Evolutionary conservation across 257 asterid genomes (phyloP).

Genomic region (Perilla frutescens): DNA sequence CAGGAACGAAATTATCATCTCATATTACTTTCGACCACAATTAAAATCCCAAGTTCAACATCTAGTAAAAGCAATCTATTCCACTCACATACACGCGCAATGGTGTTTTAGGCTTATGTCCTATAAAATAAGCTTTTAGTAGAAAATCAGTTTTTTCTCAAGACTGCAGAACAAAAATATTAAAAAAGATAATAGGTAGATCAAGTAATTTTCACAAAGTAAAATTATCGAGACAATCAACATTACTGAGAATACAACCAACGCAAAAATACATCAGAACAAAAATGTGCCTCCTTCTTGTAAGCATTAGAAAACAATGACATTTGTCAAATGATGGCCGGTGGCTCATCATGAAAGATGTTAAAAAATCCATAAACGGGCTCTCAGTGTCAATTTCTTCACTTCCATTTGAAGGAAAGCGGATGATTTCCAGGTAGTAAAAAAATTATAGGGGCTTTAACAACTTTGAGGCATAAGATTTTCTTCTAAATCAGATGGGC

Average conservation of each 20-base stretch:
- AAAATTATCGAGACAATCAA: neutral
- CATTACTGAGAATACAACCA: neutral
- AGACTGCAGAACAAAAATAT: conserved; percentile 1
- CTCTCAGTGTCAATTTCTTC: conserved; percentile 12
- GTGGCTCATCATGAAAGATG: conserved; percentile 16
- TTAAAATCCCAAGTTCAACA: conserved; percentile 6
- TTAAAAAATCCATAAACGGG: conserved; percentile 8
- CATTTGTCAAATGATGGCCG: conserved; percentile 2
- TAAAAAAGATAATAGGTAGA: neutral
- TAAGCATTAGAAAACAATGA: conserved; percentile 10
- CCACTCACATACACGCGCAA: conserved; percentile 3
- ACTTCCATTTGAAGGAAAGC: neutral
- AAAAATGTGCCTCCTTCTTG: conserved; percentile 22
- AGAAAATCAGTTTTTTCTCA: conserved; percentile 5
- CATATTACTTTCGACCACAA: conserved; percentile 21
- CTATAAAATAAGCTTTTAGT: neutral
- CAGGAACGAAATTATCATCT: conserved; percentile 4
- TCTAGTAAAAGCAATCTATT: conserved; percentile 10
- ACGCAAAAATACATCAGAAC: conserved; percentile 18
- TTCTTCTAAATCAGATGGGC: neutral
- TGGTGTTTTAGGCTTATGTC: neutral
- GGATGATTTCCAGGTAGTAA: conserved; percentile 4
- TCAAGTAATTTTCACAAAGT: conserved; percentile 26
- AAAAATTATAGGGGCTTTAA: neutral
- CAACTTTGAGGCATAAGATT: conserved; percentile 16